Evolutionary conservation across 352 stramenopile species (phyloP).

Genomic region (Pseudoperonospora humuli): DNA sequence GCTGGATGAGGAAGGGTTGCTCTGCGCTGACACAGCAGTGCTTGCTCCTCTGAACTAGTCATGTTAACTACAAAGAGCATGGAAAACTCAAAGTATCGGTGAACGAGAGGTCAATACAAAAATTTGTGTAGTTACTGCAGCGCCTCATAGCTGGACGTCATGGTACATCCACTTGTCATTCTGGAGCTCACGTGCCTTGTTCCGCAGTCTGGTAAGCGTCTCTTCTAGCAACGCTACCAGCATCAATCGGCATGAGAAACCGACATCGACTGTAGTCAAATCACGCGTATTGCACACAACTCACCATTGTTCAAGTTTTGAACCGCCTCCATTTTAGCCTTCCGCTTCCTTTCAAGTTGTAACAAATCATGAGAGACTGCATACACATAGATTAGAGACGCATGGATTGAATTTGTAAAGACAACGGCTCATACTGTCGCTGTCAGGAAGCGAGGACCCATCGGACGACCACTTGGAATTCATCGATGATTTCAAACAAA

Average conservation of each 20-base stretch:
- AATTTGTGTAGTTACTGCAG: not conserved
- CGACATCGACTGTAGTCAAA: not conserved
- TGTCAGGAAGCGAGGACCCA: constrained; percentile 1
- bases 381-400: too few relatives aligned
- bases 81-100: constrained; percentile 1
- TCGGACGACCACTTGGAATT: constrained; percentile 1
- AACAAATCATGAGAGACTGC: constrained; percentile 34
- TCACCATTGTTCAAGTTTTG: constrained; percentile 39
- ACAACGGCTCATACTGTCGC: constrained; percentile 5
- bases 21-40: not conserved
- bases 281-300: constrained; percentile 1
- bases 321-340: constrained; percentile 35
- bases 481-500: constrained; percentile 1
- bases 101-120: not conserved
- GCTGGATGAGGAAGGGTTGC: constrained; percentile 16
- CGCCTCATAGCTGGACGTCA: constrained; percentile 39
- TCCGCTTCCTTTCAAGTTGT: constrained; percentile 47
- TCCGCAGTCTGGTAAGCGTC: constrained; percentile 39
- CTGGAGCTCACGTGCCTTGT: constrained; percentile 49
- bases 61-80: constrained; percentile 28
- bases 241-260: not conserved
- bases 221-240: constrained; percentile 43
- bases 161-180: constrained; percentile 76
- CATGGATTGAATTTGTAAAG: too few relatives aligned
- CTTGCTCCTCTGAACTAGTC: constrained; percentile 12